Evolutionary conservation across 805 yeast genomes (phyloP).

Genomic region (Kodamaea hsintzibuensis): DNA sequence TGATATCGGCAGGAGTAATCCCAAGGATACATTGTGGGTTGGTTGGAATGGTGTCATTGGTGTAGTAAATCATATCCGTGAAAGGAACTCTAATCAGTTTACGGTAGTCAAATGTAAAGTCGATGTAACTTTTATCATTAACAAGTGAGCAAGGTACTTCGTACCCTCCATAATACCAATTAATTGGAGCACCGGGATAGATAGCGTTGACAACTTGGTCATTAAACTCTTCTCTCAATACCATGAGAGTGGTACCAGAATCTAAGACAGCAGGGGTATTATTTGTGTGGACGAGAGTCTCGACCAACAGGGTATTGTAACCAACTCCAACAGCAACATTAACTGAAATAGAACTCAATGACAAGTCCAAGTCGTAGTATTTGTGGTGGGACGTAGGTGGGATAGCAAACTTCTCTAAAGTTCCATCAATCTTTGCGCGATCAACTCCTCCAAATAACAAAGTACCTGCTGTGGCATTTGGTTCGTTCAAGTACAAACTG

Average conservation of each 20-base stretch:
- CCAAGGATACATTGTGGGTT: slow-evolving; percentile 2
- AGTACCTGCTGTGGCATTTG: slow-evolving; percentile 20
- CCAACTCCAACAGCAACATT: not conserved
- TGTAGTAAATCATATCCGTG: slow-evolving; percentile 11
- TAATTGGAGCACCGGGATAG: slow-evolving; percentile 6
- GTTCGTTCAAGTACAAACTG: slow-evolving; percentile 26
- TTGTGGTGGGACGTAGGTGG: slow-evolving; percentile 10
- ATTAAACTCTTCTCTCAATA: slow-evolving; percentile 34
- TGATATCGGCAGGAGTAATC: not conserved
- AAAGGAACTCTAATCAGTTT: slow-evolving; percentile 15
- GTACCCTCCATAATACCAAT: slow-evolving; percentile 10
- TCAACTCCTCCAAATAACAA: slow-evolving; percentile 34
- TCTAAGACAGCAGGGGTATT: slow-evolving; percentile 48
- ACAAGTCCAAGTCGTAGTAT: slow-evolving; percentile 19
- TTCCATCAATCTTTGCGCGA: slow-evolving; percentile 21
- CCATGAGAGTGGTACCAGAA: slow-evolving; percentile 57
- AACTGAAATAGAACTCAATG: slow-evolving; percentile 13
- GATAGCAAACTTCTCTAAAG: slow-evolving; percentile 22
- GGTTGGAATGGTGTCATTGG: slow-evolving; percentile 11
- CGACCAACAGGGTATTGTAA: not conserved
- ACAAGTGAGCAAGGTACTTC: slow-evolving; percentile 16
- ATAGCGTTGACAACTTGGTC: slow-evolving; percentile 3
- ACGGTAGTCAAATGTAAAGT: slow-evolving; percentile 12
- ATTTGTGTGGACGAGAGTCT: slow-evolving; percentile 1
- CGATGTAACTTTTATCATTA: slow-evolving; percentile 9